phyloP scores from a whole-genome alignment of 2,329 filamentous ascomycete species.

The Phialophora chinensis region DNA sequence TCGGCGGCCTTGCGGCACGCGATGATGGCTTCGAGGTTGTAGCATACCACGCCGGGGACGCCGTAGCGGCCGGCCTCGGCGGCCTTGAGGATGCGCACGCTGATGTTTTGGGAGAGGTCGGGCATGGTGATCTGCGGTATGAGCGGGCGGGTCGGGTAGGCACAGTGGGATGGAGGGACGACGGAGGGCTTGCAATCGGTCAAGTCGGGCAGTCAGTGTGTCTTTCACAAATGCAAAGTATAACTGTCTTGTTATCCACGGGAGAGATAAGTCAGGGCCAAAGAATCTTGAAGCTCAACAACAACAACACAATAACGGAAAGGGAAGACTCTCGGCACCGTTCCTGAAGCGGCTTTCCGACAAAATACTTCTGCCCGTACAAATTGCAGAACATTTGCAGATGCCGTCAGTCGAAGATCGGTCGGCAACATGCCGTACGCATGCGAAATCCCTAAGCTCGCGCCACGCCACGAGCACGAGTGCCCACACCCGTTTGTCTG shows the following conservation, averaged over 20 bases:
- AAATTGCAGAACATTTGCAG: background rate
- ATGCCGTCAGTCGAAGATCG: background rate
- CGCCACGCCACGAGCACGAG: background rate
- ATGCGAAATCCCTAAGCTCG: background rate
- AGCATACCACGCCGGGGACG: conserved; percentile 44
- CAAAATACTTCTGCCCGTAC: no score
- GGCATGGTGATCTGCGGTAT: conserved; percentile 9
- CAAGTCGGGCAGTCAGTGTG: no score
- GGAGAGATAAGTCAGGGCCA: no score
- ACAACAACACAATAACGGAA: background rate
- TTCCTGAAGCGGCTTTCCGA: no score
- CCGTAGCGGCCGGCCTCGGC: conserved; percentile 40
- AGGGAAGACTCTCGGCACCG: background rate
- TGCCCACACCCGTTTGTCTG: background rate
- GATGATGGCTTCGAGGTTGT: conserved; percentile 74
- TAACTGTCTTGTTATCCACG: no score
- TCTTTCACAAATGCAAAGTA: no score
- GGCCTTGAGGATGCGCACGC: conserved; percentile 41
- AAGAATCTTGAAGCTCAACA: background rate
- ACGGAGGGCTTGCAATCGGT: no score
- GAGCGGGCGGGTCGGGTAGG: no score
- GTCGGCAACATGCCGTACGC: conserved; percentile 14
- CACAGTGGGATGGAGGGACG: no score
- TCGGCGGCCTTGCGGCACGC: conserved; percentile 73
- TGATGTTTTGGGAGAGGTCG: conserved; percentile 40